A percentile compares a stretch with the other conserved stretches of the same genome.
Evolutionary conservation across 2,329 filamentous ascomycete species (phyloP).

Genomic region (Neospermospora avenae): DNA sequence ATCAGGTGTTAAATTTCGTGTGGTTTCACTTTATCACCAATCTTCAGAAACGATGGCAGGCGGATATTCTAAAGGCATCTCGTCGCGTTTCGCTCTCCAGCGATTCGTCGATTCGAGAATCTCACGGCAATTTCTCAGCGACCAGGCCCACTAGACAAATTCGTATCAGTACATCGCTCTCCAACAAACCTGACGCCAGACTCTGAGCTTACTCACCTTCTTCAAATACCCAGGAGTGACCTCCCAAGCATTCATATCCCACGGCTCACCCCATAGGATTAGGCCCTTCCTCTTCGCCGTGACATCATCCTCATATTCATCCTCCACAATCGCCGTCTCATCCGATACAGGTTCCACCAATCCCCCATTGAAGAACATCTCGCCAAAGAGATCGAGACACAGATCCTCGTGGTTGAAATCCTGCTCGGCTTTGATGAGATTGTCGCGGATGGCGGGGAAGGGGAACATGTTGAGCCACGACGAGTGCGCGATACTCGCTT

Average conservation of each 20-base stretch:
- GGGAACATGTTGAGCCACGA: conserved; percentile 27
- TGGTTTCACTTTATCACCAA: too few relatives aligned
- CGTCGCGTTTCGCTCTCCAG: conserved; percentile 19
- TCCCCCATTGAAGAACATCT: conserved; percentile 11
- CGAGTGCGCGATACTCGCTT: conserved; percentile 21
- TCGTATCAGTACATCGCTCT: not conserved
- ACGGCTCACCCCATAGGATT: conserved; percentile 25
- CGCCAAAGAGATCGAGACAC: conserved; percentile 22
- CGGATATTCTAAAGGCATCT: not conserved
- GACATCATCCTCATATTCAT: conserved; percentile 13
- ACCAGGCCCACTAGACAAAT: conserved; percentile 13
- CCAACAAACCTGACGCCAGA: too few relatives aligned
- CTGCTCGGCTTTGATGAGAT: conserved; percentile 19
- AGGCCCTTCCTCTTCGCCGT: conserved; percentile 18
- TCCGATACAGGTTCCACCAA: not conserved
- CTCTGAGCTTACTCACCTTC: not conserved
- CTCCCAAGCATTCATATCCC: conserved; percentile 22
- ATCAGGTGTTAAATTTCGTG: too few relatives aligned
- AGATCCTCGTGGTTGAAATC: conserved; percentile 24
- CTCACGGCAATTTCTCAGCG: conserved; percentile 19
- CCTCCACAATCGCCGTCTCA: not conserved
- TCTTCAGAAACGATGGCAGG: not conserved
- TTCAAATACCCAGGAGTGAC: conserved; percentile 20
- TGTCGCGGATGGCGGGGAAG: conserved; percentile 23
- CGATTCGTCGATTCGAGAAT: conserved; percentile 21